Conservation (phyloP, 495 filamentous ascomycete species). For the Aspergillus heteromorphus region DNA sequence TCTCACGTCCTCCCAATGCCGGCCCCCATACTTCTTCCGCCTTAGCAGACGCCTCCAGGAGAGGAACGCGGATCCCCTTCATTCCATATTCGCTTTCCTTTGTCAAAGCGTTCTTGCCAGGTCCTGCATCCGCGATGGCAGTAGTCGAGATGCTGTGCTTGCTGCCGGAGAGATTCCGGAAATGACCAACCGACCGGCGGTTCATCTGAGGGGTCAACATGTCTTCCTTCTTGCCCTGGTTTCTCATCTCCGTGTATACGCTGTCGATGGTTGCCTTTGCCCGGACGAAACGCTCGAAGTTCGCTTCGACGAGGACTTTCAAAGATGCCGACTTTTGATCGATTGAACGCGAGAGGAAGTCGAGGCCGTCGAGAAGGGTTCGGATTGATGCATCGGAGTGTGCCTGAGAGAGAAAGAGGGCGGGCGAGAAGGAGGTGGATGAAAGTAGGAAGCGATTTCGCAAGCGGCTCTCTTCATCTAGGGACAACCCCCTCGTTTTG, state of each 20-base stretch:
- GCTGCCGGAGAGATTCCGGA: constrained; percentile 46
- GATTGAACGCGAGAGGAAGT: constrained; percentile 79
- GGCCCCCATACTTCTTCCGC: constrained; percentile 97
- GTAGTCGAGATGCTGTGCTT: constrained; percentile 36
- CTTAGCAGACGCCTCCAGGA: constrained; percentile 85
- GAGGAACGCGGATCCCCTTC: constrained; percentile 76
- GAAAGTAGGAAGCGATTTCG: constrained; percentile 90
- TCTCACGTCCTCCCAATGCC: constrained; percentile 83
- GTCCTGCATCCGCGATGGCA: constrained; percentile 22
- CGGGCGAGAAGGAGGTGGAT: constrained; percentile 90
- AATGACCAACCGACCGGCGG: constrained; percentile 61
- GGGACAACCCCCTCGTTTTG: constrained; percentile 64
- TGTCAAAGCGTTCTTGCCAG: constrained; percentile 78
- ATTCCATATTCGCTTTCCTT: constrained; percentile 96
- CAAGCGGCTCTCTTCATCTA: constrained; percentile 79
- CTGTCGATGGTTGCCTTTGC: constrained; percentile 97
- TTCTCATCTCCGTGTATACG: constrained; percentile 97
- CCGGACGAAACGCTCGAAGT: constrained; percentile 94
- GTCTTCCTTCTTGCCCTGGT: constrained; percentile 66
- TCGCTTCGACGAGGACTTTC: constrained; percentile 92
- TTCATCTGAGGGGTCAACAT: constrained; percentile 42
- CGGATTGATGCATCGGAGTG: constrained; percentile 79
- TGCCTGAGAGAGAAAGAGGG: constrained; percentile 84
- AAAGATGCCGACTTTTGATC: constrained; percentile 95
- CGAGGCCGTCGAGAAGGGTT: constrained; percentile 69